Conservation (phyloP, 1,284 basidiomycete species). For the Phenoliferia sp. region DNA sequence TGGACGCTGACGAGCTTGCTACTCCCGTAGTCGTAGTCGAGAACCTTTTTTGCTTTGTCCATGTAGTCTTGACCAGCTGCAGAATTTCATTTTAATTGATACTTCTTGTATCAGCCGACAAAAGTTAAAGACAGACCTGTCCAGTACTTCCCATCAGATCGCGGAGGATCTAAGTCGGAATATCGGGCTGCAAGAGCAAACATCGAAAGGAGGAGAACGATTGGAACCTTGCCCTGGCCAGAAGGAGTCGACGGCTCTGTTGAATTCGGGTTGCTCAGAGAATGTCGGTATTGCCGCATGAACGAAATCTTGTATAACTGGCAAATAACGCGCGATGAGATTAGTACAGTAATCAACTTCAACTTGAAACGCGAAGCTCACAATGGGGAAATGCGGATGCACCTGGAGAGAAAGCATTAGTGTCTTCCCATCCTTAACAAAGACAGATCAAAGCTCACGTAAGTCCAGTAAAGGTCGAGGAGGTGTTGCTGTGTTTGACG, state of each 20-base stretch:
- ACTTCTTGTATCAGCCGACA: neutral
- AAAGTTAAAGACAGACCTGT: slow-evolving; percentile 33
- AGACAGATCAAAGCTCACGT: too few species aligned
- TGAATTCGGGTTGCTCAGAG: slow-evolving; percentile 32
- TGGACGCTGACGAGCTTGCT: slow-evolving; percentile 66
- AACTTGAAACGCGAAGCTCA: neutral
- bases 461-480: slow-evolving; percentile 67
- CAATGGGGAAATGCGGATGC: slow-evolving; percentile 52
- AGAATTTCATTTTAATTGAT: neutral
- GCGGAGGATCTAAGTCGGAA: slow-evolving; percentile 43
- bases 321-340: neutral
- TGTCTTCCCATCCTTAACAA: too few species aligned
- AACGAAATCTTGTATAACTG: slow-evolving; percentile 62
- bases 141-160: slow-evolving; percentile 63
- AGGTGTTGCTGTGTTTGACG: slow-evolving; percentile 58
- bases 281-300: slow-evolving; percentile 52
- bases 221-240: slow-evolving; percentile 49
- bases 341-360: neutral
- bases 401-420: too few species aligned
- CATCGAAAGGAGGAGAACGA: slow-evolving; percentile 67
- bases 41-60: slow-evolving; percentile 61
- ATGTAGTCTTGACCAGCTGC: slow-evolving; percentile 67
- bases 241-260: slow-evolving; percentile 35
- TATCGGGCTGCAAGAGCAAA: slow-evolving; percentile 71
- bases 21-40: slow-evolving; percentile 64